These are phyloP conservation scores for Tetracladium marchalianum DNA, from an alignment of 495 filamentous ascomycete genomes.

Conservation along the genomic window DNA sequence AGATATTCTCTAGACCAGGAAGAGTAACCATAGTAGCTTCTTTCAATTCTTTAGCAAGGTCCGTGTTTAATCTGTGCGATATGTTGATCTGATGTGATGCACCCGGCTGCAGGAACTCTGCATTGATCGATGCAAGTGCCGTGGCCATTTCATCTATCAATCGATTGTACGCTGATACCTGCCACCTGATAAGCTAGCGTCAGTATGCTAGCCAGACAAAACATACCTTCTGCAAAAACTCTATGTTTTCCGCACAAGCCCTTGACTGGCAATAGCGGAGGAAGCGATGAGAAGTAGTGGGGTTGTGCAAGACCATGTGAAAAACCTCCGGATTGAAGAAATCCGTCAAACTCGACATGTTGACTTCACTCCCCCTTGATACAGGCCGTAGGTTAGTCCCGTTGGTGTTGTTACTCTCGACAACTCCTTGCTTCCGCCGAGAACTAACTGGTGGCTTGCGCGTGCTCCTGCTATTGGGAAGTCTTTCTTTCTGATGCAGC, in stretches of 20 bases:
- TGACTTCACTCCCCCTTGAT: background rate
- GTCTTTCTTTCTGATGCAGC: too few species aligned
- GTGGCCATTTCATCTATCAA: conserved; percentile 28
- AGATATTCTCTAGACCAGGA: conserved; percentile 28
- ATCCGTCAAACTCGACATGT: conserved; percentile 16
- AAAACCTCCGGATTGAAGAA: conserved; percentile 34
- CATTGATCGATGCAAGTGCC: conserved; percentile 28
- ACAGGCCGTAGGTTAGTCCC: too few species aligned
- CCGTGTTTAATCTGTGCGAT: conserved; percentile 16
- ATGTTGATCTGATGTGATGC: conserved; percentile 31
- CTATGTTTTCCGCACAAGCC: conserved; percentile 36
- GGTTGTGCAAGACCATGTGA: conserved; percentile 33
- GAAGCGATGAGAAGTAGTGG: conserved; percentile 32
- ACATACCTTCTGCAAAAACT: conserved; percentile 30
- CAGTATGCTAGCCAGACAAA: background rate
- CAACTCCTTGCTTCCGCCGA: too few species aligned
- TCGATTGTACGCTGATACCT: conserved; percentile 27
- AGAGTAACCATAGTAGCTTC: conserved; percentile 22
- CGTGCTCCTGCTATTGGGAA: too few species aligned
- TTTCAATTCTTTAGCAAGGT: conserved; percentile 26
- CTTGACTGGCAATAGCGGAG: conserved; percentile 29
- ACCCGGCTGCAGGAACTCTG: conserved; percentile 24
- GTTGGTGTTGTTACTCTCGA: too few species aligned
- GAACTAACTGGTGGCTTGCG: too few species aligned
- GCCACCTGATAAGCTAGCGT: background rate